Evolutionary conservation across 805 yeast genomes (phyloP).

Genomic region (Sugiyamaella valdiviana): DNA sequence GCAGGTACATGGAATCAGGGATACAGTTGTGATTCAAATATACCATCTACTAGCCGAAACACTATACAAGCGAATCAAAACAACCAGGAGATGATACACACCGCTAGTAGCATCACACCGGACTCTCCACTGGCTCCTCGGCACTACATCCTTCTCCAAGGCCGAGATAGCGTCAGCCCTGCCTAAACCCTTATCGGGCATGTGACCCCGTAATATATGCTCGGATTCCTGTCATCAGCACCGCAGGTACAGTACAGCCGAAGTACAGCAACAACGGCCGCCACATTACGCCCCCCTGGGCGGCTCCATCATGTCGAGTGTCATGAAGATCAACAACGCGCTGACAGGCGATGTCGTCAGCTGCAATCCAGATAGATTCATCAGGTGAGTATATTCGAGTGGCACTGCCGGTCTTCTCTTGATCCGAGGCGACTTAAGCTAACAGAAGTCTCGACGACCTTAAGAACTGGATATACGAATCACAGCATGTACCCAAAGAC

Average conservation of each 20-base stretch:
- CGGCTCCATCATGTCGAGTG: constrained; percentile 1
- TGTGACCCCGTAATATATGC: neutral
- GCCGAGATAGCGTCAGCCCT: neutral
- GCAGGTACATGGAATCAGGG: too few species aligned
- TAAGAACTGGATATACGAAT: constrained; percentile 14
- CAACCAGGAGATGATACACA: too few species aligned
- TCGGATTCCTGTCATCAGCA: too few species aligned
- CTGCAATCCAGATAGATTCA: constrained; percentile 20
- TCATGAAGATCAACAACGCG: constrained; percentile 25
- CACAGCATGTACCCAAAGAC: constrained; percentile 17
- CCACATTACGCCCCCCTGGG: neutral
- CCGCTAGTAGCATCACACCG: too few species aligned
- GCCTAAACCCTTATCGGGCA: neutral
- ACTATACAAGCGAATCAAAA: too few species aligned
- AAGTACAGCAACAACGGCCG: neutral
- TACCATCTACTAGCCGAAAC: too few species aligned
- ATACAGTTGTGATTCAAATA: too few species aligned
- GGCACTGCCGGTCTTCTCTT: constrained; percentile 1
- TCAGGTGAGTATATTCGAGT: constrained; percentile 13
- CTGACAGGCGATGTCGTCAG: constrained; percentile 21
- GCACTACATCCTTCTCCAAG: too few species aligned
- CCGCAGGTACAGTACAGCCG: neutral
- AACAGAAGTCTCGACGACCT: constrained; percentile 20
- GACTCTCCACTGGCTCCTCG: too few species aligned
- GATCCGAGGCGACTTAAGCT: neutral